Conservation (phyloP, 2,329 filamentous ascomycete species). For the Calonectria henricotiae region DNA sequence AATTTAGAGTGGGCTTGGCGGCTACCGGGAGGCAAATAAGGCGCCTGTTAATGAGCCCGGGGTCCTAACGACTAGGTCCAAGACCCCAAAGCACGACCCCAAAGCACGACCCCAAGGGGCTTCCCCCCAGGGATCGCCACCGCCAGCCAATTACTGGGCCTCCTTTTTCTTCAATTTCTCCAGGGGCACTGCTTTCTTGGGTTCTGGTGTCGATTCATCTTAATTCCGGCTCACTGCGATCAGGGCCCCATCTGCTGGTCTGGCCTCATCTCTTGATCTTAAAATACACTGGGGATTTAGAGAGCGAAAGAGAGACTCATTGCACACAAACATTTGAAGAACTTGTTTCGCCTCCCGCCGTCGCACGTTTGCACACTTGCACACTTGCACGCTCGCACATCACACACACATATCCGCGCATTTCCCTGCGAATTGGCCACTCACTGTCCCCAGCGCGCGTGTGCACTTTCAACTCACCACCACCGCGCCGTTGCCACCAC, state of each 20-base stretch:
- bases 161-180: slow-evolving; percentile 27
- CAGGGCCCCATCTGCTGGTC: slow-evolving; percentile 12
- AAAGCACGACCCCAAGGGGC: slow-evolving; percentile 18
- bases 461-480: slow-evolving; percentile 20
- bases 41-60: slow-evolving; percentile 3
- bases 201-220: slow-evolving; percentile 18
- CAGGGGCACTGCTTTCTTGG: slow-evolving; percentile 7
- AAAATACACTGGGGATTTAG: slow-evolving; percentile 2
- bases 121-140: slow-evolving; percentile 6
- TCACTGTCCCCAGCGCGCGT: slow-evolving; percentile 24
- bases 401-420: slow-evolving; percentile 14
- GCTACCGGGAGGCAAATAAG: slow-evolving; percentile 24
- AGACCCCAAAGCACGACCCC: slow-evolving; percentile 19
- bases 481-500: slow-evolving; percentile 31
- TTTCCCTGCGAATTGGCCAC: slow-evolving; percentile 26
- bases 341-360: neutral
- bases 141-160: slow-evolving; percentile 20
- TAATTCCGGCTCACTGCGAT: slow-evolving; percentile 21
- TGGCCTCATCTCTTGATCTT: slow-evolving; percentile 23
- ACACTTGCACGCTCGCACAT: neutral
- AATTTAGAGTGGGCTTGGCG: slow-evolving; percentile 27
- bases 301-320: neutral
- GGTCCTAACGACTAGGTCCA: slow-evolving; percentile 12
- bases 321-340: slow-evolving; percentile 12
- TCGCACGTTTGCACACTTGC: neutral